Conservation (phyloP, 1,139 yeast species). For the Yarrowia galli region DNA sequence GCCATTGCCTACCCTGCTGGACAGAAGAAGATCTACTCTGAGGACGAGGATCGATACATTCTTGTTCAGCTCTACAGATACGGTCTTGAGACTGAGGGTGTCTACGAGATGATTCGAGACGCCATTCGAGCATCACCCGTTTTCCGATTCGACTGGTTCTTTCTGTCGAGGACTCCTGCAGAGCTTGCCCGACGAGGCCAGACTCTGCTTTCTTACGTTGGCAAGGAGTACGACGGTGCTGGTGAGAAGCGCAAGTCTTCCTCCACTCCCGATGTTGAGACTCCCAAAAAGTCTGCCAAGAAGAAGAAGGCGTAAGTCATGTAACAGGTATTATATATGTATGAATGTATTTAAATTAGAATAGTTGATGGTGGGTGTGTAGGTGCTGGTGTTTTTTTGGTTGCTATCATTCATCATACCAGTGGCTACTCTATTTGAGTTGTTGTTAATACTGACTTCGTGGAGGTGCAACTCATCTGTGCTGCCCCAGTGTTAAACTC, state of each 20-base stretch:
- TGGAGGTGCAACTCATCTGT: not conserved
- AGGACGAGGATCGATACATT: constrained; percentile 84
- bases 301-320: constrained; percentile 32
- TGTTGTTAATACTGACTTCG: too few relatives aligned
- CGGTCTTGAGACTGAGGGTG: constrained; percentile 74
- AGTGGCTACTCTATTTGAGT: not conserved
- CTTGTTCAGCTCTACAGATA: constrained; percentile 74
- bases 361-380: too few relatives aligned
- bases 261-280: constrained; percentile 36
- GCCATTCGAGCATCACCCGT: constrained; percentile 75
- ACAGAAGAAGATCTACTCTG: constrained; percentile 82
- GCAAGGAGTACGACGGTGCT: constrained; percentile 70
- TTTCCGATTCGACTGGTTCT: constrained; percentile 89
- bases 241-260: constrained; percentile 38
- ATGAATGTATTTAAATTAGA: constrained; percentile 33
- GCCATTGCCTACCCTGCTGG: constrained; percentile 84
- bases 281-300: constrained; percentile 36
- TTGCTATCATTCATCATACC: not conserved
- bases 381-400: not conserved
- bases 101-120: constrained; percentile 78
- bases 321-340: constrained; percentile 7
- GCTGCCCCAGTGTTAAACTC: not conserved
- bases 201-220: constrained; percentile 77
- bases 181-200: constrained; percentile 84
- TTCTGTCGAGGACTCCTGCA: constrained; percentile 81